Evolutionary conservation across 2,329 filamentous ascomycete genomes (phyloP).

Genomic region (Pseudopithomyces maydicus): DNA sequence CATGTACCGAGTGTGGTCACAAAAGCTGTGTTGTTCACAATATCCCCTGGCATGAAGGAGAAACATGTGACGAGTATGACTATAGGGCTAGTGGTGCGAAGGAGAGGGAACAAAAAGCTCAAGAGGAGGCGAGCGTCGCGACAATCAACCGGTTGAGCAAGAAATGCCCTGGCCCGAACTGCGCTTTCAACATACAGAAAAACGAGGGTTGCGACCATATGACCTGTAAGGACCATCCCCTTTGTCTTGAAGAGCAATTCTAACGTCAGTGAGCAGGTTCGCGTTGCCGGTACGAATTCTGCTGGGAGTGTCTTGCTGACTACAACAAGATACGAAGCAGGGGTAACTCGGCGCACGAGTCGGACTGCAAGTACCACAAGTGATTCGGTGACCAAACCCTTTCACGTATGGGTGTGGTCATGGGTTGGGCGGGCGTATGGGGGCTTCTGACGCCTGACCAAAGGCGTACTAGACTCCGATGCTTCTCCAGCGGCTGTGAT

Average conservation of each 20-base stretch:
- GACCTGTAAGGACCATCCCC: constrained; percentile 32
- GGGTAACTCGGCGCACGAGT: constrained; percentile 27
- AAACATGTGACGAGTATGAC: constrained; percentile 49
- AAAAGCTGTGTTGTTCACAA: constrained; percentile 45
- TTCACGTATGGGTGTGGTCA: neutral
- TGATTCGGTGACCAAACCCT: neutral
- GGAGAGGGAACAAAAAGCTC: constrained; percentile 27
- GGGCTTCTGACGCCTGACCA: neutral
- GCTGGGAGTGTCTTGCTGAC: constrained; percentile 45
- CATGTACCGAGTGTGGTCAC: constrained; percentile 43
- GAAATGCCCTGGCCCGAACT: constrained; percentile 43
- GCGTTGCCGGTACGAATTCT: constrained; percentile 48
- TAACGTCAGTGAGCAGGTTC: constrained; percentile 22
- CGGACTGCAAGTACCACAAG: constrained; percentile 23
- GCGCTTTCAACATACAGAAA: constrained; percentile 49
- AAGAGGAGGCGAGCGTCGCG: constrained; percentile 31
- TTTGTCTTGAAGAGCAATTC: neutral
- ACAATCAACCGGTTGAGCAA: constrained; percentile 42
- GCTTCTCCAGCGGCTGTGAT: neutral
- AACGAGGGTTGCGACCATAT: constrained; percentile 51
- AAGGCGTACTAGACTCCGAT: constrained; percentile 6
- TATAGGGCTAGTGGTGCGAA: constrained; percentile 34
- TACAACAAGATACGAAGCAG: constrained; percentile 25
- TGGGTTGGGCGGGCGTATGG: neutral
- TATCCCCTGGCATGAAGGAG: constrained; percentile 45